Evolutionary conservation across 345 rosid genomes (phyloP), one percentile per base, ranked within the genome.

Genomic region (Adansonia digitata): DNA sequence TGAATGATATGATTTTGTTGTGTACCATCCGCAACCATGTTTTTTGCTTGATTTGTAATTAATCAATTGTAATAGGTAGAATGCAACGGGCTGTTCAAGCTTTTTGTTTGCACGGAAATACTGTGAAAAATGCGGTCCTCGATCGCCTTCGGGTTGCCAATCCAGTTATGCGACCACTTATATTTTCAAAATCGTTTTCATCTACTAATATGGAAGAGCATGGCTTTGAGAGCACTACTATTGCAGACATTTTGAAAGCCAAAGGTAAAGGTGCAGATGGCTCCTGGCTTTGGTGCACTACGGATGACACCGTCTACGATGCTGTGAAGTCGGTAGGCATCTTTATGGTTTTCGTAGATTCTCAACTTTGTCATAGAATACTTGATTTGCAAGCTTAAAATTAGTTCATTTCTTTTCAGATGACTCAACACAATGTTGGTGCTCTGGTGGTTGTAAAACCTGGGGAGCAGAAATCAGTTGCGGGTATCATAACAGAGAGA

Each of bases 281-380:
- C 49, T 95, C 99, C 75, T 92, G 99, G 99, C 96, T 95, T 79
- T 95, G 99, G 99, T 95, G 99, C 89, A 88, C 97, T 2, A 92
- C 92, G 3, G 89, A 92, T 69, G 99, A 95, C 79, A 29, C 87
- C 48, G 98, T 95, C 39, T 93, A 92, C 67, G 94, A 95, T 63
- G 99, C 97, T 77, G 99, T 95, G 52, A 85, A 95, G 86, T 89
- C 99, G 85, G 99, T 95, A 88, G 51, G 89, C 31, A 18, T 59
- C 35, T 49, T 51, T 74, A 8, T 39, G 5, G 7, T 62, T 29
- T 61, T 14, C 35, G 0, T 34, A 7, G 5, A 20, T 9, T 64
- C 20, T 51, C 39, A 6, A 12, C 10, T 14, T 64, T 18, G 15
- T 14, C 53, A 20, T 55, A 7, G n/a, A 48, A 49, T 6, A 29